Conservation (phyloP, 192 early-diverging fungal species). For the Gigaspora rosea region DNA sequence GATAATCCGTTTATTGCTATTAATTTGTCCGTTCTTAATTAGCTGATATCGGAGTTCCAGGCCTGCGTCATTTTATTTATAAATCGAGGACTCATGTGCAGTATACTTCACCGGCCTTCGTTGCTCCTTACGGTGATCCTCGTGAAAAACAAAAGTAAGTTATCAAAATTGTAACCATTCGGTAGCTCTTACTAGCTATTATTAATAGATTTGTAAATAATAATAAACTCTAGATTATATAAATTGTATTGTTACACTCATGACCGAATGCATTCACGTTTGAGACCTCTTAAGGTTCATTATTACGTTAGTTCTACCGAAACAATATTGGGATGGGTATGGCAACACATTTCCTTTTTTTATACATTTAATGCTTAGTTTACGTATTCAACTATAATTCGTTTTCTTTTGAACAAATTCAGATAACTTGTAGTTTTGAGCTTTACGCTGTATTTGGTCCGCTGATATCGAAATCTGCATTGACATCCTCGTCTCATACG, state of each 20-base stretch:
- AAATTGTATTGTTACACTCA: conserved; percentile 62
- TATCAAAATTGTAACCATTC: conserved; percentile 12
- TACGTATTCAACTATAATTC: background rate
- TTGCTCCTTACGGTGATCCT: conserved; percentile 59
- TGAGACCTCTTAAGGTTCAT: conserved; percentile 55
- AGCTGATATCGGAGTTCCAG: conserved; percentile 65
- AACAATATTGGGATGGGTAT: conserved; percentile 67
- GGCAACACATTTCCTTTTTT: background rate
- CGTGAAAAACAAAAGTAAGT: conserved; percentile 54
- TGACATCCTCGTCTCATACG: conserved; percentile 66
- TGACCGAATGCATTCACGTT: conserved; percentile 56
- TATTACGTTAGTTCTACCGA: conserved; percentile 55
- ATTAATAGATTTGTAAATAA: background rate
- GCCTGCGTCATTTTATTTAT: conserved; percentile 74
- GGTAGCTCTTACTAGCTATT: background rate
- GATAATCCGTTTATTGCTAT: background rate
- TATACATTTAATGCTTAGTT: background rate
- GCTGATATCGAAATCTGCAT: conserved; percentile 58
- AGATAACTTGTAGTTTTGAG: conserved; percentile 69
- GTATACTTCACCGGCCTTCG: conserved; percentile 64
- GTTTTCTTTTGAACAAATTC: background rate
- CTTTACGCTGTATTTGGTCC: conserved; percentile 70
- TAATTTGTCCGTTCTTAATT: background rate
- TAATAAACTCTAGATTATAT: conserved; percentile 43
- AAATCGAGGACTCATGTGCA: conserved; percentile 63